phyloP scores from a whole-genome alignment of 2,329 filamentous ascomycete species.

The Colletotrichum sansevieriae region DNA sequence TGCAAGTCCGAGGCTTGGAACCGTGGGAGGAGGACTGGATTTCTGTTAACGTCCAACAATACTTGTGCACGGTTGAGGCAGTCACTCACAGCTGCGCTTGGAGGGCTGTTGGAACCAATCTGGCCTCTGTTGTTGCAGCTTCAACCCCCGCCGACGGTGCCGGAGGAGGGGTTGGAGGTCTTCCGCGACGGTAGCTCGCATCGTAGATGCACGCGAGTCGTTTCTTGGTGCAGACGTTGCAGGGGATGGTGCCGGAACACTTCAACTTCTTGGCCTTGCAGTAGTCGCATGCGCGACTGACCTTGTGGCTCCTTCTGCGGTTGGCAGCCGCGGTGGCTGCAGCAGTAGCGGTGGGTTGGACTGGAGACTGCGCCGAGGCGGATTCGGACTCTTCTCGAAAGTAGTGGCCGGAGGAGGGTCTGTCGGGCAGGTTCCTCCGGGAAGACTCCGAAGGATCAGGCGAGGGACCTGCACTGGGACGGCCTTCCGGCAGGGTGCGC shows the following conservation, averaged over 20 bases:
- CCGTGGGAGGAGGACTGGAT: neutral
- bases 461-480: constrained; percentile 1
- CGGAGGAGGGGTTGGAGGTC: constrained; percentile 52
- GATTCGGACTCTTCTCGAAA: neutral
- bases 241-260: constrained; percentile 54
- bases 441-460: constrained; percentile 11
- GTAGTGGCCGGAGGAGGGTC: neutral
- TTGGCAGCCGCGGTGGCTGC: constrained; percentile 14
- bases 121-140: neutral
- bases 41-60: neutral
- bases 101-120: neutral
- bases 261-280: constrained; percentile 55
- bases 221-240: constrained; percentile 49
- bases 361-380: neutral
- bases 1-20: neutral
- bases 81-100: constrained; percentile 7
- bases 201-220: constrained; percentile 51
- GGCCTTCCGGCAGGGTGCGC: constrained; percentile 15
- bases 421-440: constrained; percentile 20
- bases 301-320: constrained; percentile 47
- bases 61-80: neutral
- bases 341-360: neutral
- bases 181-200: constrained; percentile 52
- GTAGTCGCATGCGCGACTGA: constrained; percentile 54
- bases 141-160: constrained; percentile 11